A percentile compares a stretch with the other conserved stretches of the same genome.
Evolutionary conservation across 164 flowering plant species (phyloP).

Genomic region (Kingdonia uniflora): DNA sequence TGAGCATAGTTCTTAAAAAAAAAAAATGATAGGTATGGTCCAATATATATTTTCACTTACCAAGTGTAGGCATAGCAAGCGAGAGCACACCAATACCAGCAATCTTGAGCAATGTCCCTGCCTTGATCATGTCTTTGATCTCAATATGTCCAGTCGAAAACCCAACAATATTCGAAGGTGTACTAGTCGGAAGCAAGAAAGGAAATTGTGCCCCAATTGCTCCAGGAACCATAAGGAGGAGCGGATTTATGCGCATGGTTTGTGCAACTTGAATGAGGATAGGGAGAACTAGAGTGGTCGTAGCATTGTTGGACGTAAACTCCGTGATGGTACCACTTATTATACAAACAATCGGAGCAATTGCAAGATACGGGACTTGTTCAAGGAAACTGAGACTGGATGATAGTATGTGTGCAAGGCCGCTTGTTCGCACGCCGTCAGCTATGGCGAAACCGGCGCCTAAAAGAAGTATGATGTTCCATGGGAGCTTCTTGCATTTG

Average conservation of each 20-base stretch:
- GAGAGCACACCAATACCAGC: constrained; percentile 49
- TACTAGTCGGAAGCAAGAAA: constrained; percentile 65
- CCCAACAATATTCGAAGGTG: constrained; percentile 87
- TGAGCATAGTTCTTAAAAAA: too few species aligned
- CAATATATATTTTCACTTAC: constrained; percentile 32
- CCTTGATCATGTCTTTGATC: constrained; percentile 65
- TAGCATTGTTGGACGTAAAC: constrained; percentile 79
- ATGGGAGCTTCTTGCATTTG: constrained; percentile 92
- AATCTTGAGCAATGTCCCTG: constrained; percentile 60
- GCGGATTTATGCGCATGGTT: constrained; percentile 57
- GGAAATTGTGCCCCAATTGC: constrained; percentile 82
- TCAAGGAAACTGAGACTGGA: constrained; percentile 42
- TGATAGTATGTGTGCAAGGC: constrained; percentile 59
- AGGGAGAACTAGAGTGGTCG: constrained; percentile 66
- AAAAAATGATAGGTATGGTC: too few species aligned
- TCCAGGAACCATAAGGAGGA: constrained; percentile 74
- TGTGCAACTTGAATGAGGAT: constrained; percentile 60
- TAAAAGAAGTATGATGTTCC: constrained; percentile 62
- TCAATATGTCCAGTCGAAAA: constrained; percentile 72
- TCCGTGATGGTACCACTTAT: constrained; percentile 57
- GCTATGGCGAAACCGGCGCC: constrained; percentile 97
- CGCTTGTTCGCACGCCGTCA: constrained; percentile 67
- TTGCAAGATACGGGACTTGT: constrained; percentile 45
- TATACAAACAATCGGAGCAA: constrained; percentile 61
- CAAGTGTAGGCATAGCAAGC: constrained; percentile 77